Base-by-base conservation (phyloP, 805 yeast genomes). In the Candida endomychidarum region DNA sequence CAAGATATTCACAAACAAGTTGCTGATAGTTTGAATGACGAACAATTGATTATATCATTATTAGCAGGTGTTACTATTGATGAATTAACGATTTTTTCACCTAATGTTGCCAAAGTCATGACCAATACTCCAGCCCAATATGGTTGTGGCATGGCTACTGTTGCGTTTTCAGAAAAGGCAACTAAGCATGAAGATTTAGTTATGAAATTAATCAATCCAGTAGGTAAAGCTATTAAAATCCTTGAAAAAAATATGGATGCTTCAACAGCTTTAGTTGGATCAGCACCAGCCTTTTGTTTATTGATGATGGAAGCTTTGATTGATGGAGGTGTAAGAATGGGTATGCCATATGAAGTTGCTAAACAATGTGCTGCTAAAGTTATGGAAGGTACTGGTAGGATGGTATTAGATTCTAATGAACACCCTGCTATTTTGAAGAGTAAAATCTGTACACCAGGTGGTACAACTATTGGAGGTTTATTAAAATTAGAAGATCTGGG, bases 171-270 rank as follows among this genome's bases (percentile, higher is more conserved):
- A 8, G 47, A 62, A 2, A 63, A 61, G 8, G 81, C 81, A 14
- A 47, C 45, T 8, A 52, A 56, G 21, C 65, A 67, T 33, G 73
- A 72, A 48, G 75, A 74, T 1, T 63, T 68, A 46, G 80, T 72
- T 47, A 65, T 71, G 72, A 63, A 69, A 32, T 64, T 85, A 42
- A 70, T 82, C 23, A 66, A 74, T 33, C 80, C 87, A 24, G 80
- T 84, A 40, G 93, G 93, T 5, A 72, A 74, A 49, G 82, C 82
- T 15, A 63, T 78, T 43, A 78, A 76, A 50, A 65, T 86, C 30
- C 91, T 90, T 18, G 99, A 93, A 63, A 83, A 84, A 59, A 86
- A 88, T 63, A 89, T 91, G 89, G 98, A 93, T 58, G 96, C 91
- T 3, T 95, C 96, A 28, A 91, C 98, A 7, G 85, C 96, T 0